Percentiles rank a stretch among this genome's conserved stretches.
These are phyloP conservation scores for Eimeria brunetti DNA, from an alignment of 169 alveolate species.

Conservation along the genomic window DNA sequence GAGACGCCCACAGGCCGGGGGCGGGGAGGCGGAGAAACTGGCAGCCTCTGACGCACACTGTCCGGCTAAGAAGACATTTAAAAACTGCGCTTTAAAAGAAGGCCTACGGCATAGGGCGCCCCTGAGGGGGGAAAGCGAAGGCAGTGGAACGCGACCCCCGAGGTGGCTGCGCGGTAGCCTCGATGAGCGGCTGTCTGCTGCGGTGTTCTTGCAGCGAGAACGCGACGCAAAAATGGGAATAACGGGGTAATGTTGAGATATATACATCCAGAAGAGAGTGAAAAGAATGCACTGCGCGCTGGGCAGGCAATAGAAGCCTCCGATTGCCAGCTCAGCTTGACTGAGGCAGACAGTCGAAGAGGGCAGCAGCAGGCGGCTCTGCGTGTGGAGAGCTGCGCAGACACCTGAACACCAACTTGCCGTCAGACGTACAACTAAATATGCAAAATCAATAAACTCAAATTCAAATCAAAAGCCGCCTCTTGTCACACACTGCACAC, in stretches of 20 bases:
- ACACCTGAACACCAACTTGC: background rate
- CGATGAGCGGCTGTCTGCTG: background rate
- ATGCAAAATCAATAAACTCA: background rate
- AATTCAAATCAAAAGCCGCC: background rate
- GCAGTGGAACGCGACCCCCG: background rate
- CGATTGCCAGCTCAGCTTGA: conserved; percentile 17
- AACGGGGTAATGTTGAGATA: background rate
- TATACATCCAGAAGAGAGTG: background rate
- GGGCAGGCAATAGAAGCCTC: background rate
- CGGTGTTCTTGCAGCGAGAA: background rate
- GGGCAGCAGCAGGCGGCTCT: background rate
- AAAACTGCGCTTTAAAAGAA: too few species aligned
- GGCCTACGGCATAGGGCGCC: too few species aligned
- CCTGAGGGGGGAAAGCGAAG: too few species aligned
- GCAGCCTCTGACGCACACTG: background rate
- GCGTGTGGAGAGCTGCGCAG: background rate
- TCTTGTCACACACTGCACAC: conserved; percentile 4
- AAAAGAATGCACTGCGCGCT: background rate
- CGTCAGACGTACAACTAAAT: background rate
- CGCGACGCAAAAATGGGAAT: background rate
- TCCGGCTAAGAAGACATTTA: too few species aligned
- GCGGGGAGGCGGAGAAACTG: background rate
- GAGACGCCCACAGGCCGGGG: background rate
- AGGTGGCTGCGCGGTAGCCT: background rate
- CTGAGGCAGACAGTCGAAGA: conserved; percentile 13